These are phyloP conservation scores for Tylopilus subfusipes DNA, from an alignment of 768 basidiomycete species.

Conservation along the genomic window DNA sequence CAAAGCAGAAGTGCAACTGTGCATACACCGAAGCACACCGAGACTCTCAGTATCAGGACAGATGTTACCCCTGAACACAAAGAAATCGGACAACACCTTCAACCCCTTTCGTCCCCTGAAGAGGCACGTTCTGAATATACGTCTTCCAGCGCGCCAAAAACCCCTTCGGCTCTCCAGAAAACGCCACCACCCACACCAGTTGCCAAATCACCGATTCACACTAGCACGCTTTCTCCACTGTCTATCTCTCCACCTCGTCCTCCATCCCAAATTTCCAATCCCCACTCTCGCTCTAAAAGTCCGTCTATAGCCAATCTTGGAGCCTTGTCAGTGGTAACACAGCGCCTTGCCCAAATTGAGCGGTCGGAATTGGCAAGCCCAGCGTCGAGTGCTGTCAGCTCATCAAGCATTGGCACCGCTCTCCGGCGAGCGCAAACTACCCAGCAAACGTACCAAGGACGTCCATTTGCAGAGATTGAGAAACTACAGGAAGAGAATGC, in stretches of 20 bases:
- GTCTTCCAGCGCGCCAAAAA: conserved; percentile 22
- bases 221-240: conserved; percentile 11
- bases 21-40: background rate
- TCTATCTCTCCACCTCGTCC: conserved; percentile 23
- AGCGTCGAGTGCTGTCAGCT: conserved; percentile 16
- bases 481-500: conserved; percentile 15
- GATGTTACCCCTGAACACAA: conserved; percentile 1
- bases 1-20: conserved; percentile 21
- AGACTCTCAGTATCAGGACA: conserved; percentile 17
- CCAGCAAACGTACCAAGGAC: conserved; percentile 7
- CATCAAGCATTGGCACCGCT: conserved; percentile 23
- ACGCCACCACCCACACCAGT: conserved; percentile 26
- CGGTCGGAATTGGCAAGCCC: conserved; percentile 20
- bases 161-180: background rate
- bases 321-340: conserved; percentile 60
- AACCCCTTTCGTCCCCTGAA: conserved; percentile 12
- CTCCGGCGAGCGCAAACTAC: conserved; percentile 23
- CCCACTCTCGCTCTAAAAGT: conserved; percentile 37
- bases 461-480: conserved; percentile 25
- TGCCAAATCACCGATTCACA: conserved; percentile 23
- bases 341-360: conserved; percentile 62
- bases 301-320: conserved; percentile 63
- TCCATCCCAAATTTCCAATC: conserved; percentile 25
- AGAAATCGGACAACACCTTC: background rate
- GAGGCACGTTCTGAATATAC: conserved; percentile 28